phyloP scores from a whole-genome alignment of 352 stramenopile genomes.

The Pythium folliculosum region DNA sequence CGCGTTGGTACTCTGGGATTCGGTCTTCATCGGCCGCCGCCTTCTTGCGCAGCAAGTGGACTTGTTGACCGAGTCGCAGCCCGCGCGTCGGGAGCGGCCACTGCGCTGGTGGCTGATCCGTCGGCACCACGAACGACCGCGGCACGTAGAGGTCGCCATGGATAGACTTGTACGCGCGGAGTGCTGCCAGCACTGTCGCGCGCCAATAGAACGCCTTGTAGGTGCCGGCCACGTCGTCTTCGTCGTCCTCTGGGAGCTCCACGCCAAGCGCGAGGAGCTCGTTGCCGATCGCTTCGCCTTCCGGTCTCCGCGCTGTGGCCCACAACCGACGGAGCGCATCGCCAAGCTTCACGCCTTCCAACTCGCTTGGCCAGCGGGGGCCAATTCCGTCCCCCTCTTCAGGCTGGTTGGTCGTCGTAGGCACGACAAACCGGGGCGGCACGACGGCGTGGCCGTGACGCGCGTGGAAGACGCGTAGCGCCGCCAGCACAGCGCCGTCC shows the following conservation, averaged over 20 bases:
- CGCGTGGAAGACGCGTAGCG: slow-evolving; percentile 9
- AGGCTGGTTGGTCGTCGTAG: not conserved
- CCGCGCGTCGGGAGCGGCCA: slow-evolving; percentile 45
- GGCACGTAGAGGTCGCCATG: slow-evolving; percentile 41
- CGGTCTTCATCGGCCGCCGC: slow-evolving; percentile 19
- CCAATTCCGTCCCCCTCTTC: too few species aligned
- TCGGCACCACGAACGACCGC: slow-evolving; percentile 42
- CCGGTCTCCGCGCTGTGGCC: not conserved
- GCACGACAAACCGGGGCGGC: slow-evolving; percentile 12
- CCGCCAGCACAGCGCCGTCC: not conserved
- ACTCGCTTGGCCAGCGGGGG: slow-evolving; percentile 32
- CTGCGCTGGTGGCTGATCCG: slow-evolving; percentile 8
- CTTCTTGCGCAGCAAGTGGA: slow-evolving; percentile 39
- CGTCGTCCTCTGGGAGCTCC: slow-evolving; percentile 23
- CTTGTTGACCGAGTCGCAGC: slow-evolving; percentile 38
- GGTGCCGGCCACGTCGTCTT: not conserved
- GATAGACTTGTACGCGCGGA: slow-evolving; percentile 37
- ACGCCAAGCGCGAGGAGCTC: slow-evolving; percentile 40
- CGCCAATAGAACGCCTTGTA: slow-evolving; percentile 54
- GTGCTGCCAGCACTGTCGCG: slow-evolving; percentile 29
- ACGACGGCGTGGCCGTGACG: slow-evolving; percentile 10
- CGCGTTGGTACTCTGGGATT: slow-evolving; percentile 37
- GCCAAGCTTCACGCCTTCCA: slow-evolving; percentile 45
- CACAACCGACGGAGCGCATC: slow-evolving; percentile 37
- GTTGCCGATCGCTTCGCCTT: not conserved